These are phyloP conservation scores for Emergomyces africanus DNA, from an alignment of 2,329 filamentous ascomycete genomes.

Conservation along the genomic window DNA sequence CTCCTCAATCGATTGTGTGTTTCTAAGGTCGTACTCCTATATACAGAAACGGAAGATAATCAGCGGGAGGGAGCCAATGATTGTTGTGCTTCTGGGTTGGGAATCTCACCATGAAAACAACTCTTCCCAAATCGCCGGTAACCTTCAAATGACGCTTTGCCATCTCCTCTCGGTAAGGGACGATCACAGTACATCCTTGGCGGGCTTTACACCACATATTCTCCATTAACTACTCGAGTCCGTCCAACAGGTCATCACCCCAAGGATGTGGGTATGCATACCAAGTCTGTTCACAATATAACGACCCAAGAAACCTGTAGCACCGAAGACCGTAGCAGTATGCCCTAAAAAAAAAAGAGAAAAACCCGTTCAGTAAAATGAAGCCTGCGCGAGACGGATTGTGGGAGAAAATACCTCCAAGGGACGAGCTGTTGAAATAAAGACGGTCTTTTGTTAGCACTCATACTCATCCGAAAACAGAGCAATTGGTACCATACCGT, in stretches of 20 bases:
- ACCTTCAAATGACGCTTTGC: constrained; percentile 93
- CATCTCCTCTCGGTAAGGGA: constrained; percentile 97
- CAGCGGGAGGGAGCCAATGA: constrained; percentile 9
- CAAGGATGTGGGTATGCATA: constrained; percentile 25
- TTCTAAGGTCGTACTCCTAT: constrained; percentile 86
- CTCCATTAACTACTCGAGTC: constrained; percentile 21
- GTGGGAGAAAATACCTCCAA: constrained; percentile 56
- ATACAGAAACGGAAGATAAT: constrained; percentile 6
- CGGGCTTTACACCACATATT: constrained; percentile 46
- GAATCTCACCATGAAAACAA: constrained; percentile 65
- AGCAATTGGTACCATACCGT: constrained; percentile 46
- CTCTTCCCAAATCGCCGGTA: constrained; percentile 80
- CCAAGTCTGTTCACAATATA: constrained; percentile 96
- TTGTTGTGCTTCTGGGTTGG: neutral
- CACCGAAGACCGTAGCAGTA: constrained; percentile 95
- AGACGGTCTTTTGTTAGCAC: constrained; percentile 15
- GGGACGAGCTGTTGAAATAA: constrained; percentile 50
- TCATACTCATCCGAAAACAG: constrained; percentile 5
- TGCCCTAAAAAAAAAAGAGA: constrained; percentile 49
- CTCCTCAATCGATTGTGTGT: constrained; percentile 91
- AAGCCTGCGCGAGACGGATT: constrained; percentile 11
- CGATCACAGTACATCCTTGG: constrained; percentile 83
- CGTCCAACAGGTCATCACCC: neutral
- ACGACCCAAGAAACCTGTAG: constrained; percentile 85
- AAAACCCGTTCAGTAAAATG: constrained; percentile 17